Conservation (phyloP, 2,329 filamentous ascomycete genomes). For the Aspergillus persii region DNA sequence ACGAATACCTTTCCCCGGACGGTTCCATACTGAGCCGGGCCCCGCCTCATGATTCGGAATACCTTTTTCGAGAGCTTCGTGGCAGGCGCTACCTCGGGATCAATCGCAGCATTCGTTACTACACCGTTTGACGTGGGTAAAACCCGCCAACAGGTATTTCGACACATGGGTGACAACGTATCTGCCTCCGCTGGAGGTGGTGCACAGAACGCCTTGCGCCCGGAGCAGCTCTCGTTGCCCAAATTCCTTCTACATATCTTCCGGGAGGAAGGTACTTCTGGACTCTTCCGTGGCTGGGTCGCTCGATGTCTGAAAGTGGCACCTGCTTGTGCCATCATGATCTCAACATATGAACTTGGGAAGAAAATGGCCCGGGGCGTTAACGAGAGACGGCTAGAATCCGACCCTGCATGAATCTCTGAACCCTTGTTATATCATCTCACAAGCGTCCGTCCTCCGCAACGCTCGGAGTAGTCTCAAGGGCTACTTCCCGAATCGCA, state of each 20-base stretch:
- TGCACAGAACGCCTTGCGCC: constrained; percentile 36
- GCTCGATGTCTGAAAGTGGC: constrained; percentile 91
- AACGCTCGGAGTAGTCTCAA: background rate
- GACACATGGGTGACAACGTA: constrained; percentile 52
- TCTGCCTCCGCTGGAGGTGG: constrained; percentile 15
- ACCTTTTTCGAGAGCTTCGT: constrained; percentile 88
- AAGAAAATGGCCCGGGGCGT: constrained; percentile 80
- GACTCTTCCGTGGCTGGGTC: constrained; percentile 88
- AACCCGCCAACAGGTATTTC: constrained; percentile 83
- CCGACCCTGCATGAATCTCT: constrained; percentile 15
- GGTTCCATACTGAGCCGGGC: constrained; percentile 17
- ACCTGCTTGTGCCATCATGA: constrained; percentile 98
- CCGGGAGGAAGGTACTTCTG: constrained; percentile 73
- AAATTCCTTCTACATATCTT: constrained; percentile 90
- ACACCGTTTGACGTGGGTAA: constrained; percentile 98
- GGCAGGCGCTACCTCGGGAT: constrained; percentile 78
- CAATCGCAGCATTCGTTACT: constrained; percentile 81
- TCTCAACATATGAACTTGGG: constrained; percentile 93
- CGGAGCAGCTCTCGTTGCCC: constrained; percentile 76
- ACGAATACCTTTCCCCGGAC: constrained; percentile 18
- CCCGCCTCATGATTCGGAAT: constrained; percentile 66
- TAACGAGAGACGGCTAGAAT: constrained; percentile 57
- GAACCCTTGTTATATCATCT: background rate
- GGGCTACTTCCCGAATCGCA: background rate
- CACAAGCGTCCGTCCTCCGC: background rate